Evolutionary conservation across 306 rosid species (phyloP), one percentile per base, ranked within the genome.

Genomic region (Glycine latifolia): DNA sequence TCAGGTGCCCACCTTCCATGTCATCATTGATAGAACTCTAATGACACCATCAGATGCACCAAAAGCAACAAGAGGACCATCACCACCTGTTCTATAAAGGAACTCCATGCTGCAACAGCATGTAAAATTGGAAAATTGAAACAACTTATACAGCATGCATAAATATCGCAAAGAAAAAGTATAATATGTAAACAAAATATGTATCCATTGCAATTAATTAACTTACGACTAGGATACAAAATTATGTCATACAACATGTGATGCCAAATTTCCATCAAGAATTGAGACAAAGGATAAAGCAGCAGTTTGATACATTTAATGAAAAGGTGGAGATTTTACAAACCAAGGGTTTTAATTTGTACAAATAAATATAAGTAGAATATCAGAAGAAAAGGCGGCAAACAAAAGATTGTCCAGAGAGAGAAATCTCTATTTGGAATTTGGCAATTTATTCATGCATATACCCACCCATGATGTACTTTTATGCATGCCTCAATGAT

Each of bases 41-140:
- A 95, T 93, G 86, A 93, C 93, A 75, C 99, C 99, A 85, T 95
- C 99, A 52, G 97, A 89, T 84, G 96, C 97, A 78, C 99, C 99
- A 88, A 95, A 95, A 83, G 98, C 99, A 73, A 95, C 99, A 79
- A 95, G 98, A 78, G 99, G 98, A 76, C 89, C 97, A 75, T 95
- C 99, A 73, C 89, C 93, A 8, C 92, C 86, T 33, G 94, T 81
- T 91, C 93, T 92, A 80, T 93, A 91, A 83, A 95, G 98, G 87
- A 95, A 95, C 91, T 95, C 98, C 99, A 95, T 91, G 85, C 99
- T 95, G 85, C 88, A 91, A 89, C 73, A 85, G 85, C 60, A 85
- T 73, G 44, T 44, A 70, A 77, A 63, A 49, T 71, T 52, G 11
- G 79, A 65, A 84, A 67, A 84, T 15, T 41, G 39, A 47, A 52